A percentile compares a stretch with the other conserved stretches of the same genome.
phyloP scores from a whole-genome alignment of 2,329 filamentous ascomycete genomes.

The Monilinia aucupariae region DNA sequence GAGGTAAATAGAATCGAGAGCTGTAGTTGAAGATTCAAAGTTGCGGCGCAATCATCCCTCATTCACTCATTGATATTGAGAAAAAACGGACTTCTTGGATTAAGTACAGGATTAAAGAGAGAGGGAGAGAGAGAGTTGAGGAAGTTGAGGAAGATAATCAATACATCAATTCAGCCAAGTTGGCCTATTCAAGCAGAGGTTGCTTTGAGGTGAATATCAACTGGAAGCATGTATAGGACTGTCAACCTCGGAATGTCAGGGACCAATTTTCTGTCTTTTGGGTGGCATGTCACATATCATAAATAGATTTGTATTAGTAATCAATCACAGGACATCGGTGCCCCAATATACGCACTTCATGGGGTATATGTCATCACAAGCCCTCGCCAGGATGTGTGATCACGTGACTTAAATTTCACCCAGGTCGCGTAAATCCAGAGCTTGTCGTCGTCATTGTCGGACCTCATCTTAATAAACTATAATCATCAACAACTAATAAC shows the following conservation, averaged over 20 bases:
- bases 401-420: not conserved
- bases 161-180: constrained; percentile 1
- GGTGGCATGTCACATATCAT: constrained; percentile 3
- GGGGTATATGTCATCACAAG: constrained; percentile 21
- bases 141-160: not conserved
- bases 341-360: not conserved
- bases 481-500: constrained; percentile 2
- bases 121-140: not conserved
- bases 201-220: not conserved
- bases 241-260: constrained; percentile 2
- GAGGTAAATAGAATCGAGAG: not conserved
- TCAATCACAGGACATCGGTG: not conserved
- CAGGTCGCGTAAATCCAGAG: constrained; percentile 15
- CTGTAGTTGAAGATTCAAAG: not conserved
- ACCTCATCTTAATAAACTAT: constrained; percentile 19
- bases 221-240: not conserved
- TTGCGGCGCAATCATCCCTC: constrained; percentile 1
- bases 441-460: constrained; percentile 17
- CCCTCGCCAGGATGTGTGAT: constrained; percentile 5
- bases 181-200: not conserved
- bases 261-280: not conserved
- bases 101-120: not conserved
- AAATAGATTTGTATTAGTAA: not conserved
- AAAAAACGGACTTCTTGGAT: not conserved
- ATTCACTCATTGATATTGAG: constrained; percentile 4